Evolutionary conservation across 768 basidiomycete genomes (phyloP), one percentile per base, ranked within the genome.

Genomic region (Zangia roseola): DNA sequence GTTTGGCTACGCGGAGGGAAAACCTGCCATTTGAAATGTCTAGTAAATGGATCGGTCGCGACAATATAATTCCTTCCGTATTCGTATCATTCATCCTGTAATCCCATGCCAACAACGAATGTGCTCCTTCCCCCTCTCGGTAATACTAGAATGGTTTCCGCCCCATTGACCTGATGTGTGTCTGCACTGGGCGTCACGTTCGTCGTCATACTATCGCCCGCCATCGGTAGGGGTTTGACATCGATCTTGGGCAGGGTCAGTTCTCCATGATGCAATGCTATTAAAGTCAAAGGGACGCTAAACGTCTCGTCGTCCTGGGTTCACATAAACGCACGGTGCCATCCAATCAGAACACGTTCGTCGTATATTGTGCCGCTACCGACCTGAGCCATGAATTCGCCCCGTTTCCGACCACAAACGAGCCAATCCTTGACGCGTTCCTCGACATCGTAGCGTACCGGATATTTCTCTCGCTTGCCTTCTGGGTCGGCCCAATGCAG

Each of bases 381-480:
- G 59, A 90, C 94, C 69, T 72, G 75, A 3, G 87, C 89, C 16
- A 76, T 45, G 58, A 91, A 94, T 56, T 88, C 87, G 1, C 93
- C 94, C 44, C 87, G 82, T 69, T 94, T 95, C 35, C 78, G 77
- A 9, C 94, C 94, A 52, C 91, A 88, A 9, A 97, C 81, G 4
- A 97, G 74, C 94, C 94, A 97, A 55, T 91, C 88, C 41, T 82
- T 83, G 16, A 83, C 77, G 67, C 83, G 77, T 55, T 92, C 90
- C 49, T 89, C 83, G 14, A 97, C 75, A 54, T 94, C 90, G 61
- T 87, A 97, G 31, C 84, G 78, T 69, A 94, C 75, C 34, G 68
- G 60, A 61, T 84, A 86, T 45, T 65, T 68, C 19, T 64, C 69
- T 24, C 65, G 56, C 60, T 77, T 69, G 26, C 65, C 64, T 49